Evolutionary conservation across 1,139 yeast genomes (phyloP).

Genomic region (Taphrina pruni): DNA sequence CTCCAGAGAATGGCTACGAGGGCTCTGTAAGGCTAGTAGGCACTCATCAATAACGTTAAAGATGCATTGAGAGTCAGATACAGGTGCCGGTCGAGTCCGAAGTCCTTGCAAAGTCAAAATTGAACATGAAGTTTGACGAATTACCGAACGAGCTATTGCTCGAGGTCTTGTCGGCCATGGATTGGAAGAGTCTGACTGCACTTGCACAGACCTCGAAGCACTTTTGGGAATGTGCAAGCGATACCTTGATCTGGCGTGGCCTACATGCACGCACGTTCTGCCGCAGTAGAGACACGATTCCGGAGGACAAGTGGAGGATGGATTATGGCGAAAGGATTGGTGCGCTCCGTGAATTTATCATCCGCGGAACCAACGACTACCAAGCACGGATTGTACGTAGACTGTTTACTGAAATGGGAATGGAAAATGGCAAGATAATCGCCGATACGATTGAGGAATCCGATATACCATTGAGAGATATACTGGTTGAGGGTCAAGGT

Average conservation of each 20-base stretch:
- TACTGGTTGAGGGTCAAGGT: slow-evolving; percentile 25
- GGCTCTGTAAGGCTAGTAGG: too few relatives aligned
- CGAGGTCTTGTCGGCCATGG: slow-evolving; percentile 25
- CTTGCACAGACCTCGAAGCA: slow-evolving; percentile 16
- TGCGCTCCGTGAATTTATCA: slow-evolving; percentile 11
- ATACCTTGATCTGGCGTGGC: slow-evolving; percentile 11
- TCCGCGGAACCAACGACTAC: slow-evolving; percentile 16
- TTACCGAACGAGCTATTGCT: slow-evolving; percentile 30
- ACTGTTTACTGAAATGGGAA: slow-evolving; percentile 28
- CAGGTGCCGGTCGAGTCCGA: background rate
- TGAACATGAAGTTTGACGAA: slow-evolving; percentile 10
- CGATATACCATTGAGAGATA: background rate
- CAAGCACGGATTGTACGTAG: slow-evolving; percentile 1
- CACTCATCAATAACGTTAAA: too few relatives aligned
- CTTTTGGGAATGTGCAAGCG: slow-evolving; percentile 5
- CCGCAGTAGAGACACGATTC: background rate
- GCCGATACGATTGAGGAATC: slow-evolving; percentile 9
- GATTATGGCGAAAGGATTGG: slow-evolving; percentile 5
- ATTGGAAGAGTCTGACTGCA: slow-evolving; percentile 18
- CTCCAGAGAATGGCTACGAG: too few relatives aligned
- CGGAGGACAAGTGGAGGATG: background rate
- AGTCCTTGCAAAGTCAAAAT: too few relatives aligned
- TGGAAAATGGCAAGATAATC: slow-evolving; percentile 2
- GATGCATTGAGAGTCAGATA: background rate
- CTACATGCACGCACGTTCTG: slow-evolving; percentile 3